Percentiles rank a stretch among this genome's conserved stretches.
phyloP scores from a whole-genome alignment of 108 stramenopile species.

The Schizochytrium sp. region DNA sequence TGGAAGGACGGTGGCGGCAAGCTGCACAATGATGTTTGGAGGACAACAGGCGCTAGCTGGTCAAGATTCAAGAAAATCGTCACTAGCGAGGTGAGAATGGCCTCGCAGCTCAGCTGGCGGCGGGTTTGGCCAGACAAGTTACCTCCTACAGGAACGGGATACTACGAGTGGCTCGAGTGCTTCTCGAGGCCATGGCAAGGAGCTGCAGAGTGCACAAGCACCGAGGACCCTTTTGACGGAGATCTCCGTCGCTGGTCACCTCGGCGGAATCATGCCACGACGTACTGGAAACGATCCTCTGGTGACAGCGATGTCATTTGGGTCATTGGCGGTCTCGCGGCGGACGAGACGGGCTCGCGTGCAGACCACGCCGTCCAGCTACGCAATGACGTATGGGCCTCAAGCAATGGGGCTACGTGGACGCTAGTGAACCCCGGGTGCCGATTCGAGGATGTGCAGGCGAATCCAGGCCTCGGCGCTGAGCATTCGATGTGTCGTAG shows the following conservation, averaged over 20 bases:
- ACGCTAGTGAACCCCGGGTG: conserved; percentile 40
- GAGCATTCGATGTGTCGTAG: conserved; percentile 20
- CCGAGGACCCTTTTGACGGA: background rate
- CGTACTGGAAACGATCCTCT: background rate
- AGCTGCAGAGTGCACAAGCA: background rate
- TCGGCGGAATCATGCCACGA: background rate
- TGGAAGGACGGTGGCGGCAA: background rate
- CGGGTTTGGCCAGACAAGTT: conserved; percentile 13
- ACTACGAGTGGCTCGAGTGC: background rate
- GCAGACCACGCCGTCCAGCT: background rate
- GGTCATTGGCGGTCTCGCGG: background rate
- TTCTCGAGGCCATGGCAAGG: background rate
- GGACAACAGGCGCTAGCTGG: background rate
- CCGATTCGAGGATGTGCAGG: conserved; percentile 25
- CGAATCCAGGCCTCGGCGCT: conserved; percentile 21
- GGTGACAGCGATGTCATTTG: background rate
- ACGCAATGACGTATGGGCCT: conserved; percentile 44
- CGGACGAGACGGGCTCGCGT: background rate
- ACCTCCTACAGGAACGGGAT: background rate
- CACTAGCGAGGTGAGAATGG: background rate
- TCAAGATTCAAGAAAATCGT: background rate
- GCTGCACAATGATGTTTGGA: conserved; percentile 1
- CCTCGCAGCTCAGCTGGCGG: background rate
- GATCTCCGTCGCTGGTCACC: background rate
- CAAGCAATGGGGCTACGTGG: conserved; percentile 34